Evolutionary conservation across 768 basidiomycete genomes (phyloP), one percentile per base, ranked within the genome.

Genomic region (Clitopilus hobsonii): DNA sequence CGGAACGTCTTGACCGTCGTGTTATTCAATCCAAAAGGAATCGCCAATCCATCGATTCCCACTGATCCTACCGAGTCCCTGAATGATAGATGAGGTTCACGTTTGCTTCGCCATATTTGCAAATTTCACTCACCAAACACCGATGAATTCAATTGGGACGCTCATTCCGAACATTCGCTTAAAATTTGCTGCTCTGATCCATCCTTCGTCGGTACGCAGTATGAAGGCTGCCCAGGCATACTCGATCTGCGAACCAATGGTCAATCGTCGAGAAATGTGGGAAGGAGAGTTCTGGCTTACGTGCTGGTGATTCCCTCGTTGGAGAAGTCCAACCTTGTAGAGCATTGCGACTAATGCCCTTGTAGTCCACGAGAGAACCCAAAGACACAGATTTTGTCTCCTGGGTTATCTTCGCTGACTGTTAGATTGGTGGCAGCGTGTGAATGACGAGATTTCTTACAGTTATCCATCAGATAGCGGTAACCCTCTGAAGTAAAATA

Each of bases 51-150:
- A 25, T 83, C 68, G 36, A 82, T 45, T 10, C 84, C 84, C 10
- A 86, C 83, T 0, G 84, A 86, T 20, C 79, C 78, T 5, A 88
- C 84, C 1, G 84, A 86, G 59, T 88, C 86, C 83, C 85, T 86
- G 49, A 20, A 23, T 27, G 14, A 49, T 8, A 24, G 11, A 38
- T 18, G 10, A 45, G 22, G 52, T 26, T 16, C 20, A n/a, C 26
- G 18, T 10, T 11, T 22, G 7, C 41, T 47, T 23, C 25, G 26
- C 30, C 36, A 32, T 23, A 13, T 32, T 27, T 45, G 32, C 38
- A 11, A 32, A 7, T 50, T 18, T 45, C 24, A 56, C 74, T 11
- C 55, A 81, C 81, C 77, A 83, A 14, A 84, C 78, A 1, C 83
- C 84, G 13, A 86, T 56, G 53, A 85, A 85, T 18, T 84, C 79